phyloP scores from a whole-genome alignment of 1,139 yeast species.

The Taiozyma sp. region DNA sequence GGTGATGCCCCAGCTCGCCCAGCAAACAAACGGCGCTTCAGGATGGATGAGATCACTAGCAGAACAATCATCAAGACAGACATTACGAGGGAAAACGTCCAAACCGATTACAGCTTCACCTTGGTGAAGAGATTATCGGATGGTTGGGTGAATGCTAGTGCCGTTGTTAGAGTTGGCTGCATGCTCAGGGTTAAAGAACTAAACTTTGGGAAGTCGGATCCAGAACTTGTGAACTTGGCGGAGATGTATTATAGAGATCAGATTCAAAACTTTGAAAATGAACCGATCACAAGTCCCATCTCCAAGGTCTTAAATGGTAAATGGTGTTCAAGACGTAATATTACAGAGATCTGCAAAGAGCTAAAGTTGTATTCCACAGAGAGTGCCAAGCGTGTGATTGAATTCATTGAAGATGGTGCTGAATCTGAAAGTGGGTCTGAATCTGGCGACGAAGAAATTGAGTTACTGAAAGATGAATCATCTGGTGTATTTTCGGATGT shows the following conservation, averaged over 20 bases:
- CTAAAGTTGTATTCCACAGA: constrained; percentile 1
- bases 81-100: constrained; percentile 5
- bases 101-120: not conserved
- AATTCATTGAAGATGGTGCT: constrained; percentile 4
- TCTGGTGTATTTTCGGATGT: not conserved
- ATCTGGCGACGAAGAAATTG: not conserved
- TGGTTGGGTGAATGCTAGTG: constrained; percentile 21
- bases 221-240: constrained; percentile 14
- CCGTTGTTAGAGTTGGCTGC: constrained; percentile 12
- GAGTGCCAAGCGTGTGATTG: constrained; percentile 1
- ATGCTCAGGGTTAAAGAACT: constrained; percentile 14
- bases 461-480: not conserved
- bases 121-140: constrained; percentile 19
- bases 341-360: constrained; percentile 8
- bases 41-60: constrained; percentile 6
- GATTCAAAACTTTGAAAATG: constrained; percentile 11
- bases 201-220: constrained; percentile 18
- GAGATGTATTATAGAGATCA: constrained; percentile 17
- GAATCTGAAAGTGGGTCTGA: not conserved
- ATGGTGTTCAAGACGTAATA: constrained; percentile 20
- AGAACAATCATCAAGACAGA: constrained; percentile 4
- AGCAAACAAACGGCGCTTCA: not conserved
- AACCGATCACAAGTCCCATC: constrained; percentile 9
- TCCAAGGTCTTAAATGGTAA: constrained; percentile 17
- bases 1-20: constrained; percentile 15